Evolutionary conservation across 2,329 filamentous ascomycete genomes (phyloP).

Genomic region (Mariannaea elegans): DNA sequence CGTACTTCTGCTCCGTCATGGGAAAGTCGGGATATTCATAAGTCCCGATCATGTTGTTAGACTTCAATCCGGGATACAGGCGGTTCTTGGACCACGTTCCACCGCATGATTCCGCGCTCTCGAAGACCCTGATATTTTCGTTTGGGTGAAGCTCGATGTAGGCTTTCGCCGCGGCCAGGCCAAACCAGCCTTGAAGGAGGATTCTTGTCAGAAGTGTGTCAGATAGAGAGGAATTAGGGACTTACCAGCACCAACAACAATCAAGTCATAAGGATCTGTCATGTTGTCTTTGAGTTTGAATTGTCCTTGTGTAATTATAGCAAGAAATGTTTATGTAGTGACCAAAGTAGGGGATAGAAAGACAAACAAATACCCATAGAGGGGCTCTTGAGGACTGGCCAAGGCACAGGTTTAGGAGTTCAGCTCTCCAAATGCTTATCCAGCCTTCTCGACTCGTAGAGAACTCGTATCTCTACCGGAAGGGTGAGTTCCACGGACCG

Average conservation of each 20-base stretch:
- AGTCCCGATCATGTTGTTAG: conserved; percentile 69
- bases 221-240: background rate
- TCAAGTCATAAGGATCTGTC: conserved; percentile 7
- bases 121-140: conserved; percentile 58
- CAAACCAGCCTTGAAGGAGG: conserved; percentile 52
- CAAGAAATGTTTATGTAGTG: too few species aligned
- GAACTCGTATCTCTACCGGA: too few species aligned
- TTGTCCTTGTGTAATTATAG: too few species aligned
- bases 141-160: conserved; percentile 59
- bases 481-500: too few species aligned
- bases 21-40: conserved; percentile 72
- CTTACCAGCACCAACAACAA: conserved; percentile 19
- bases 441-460: too few species aligned
- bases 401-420: too few species aligned
- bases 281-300: background rate
- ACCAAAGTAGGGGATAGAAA: too few species aligned
- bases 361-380: too few species aligned
- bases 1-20: conserved; percentile 58
- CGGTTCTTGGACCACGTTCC: conserved; percentile 68
- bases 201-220: background rate
- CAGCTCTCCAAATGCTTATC: too few species aligned
- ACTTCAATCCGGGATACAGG: conserved; percentile 66
- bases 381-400: too few species aligned
- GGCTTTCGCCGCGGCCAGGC: conserved; percentile 60
- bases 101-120: conserved; percentile 59